Conservation (phyloP, 441 rosid species). For the Dalechampia spathulata region DNA sequence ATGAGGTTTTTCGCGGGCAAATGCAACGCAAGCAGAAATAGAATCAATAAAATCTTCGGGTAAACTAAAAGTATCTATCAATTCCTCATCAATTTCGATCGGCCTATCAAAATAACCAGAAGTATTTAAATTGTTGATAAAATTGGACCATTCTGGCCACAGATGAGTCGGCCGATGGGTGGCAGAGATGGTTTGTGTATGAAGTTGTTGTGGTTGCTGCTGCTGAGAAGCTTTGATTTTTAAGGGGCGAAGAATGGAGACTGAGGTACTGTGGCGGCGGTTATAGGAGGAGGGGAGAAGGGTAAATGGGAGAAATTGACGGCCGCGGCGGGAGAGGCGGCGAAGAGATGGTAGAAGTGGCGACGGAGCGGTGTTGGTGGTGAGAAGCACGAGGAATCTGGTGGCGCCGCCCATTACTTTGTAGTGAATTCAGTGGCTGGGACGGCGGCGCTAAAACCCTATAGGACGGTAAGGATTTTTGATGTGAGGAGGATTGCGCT, state of each 20-base stretch:
- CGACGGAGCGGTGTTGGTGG: slow-evolving; percentile 30
- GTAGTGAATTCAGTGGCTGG: neutral
- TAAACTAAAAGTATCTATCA: neutral
- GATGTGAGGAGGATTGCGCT: neutral
- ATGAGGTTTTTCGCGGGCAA: slow-evolving; percentile 53
- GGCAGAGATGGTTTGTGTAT: slow-evolving; percentile 20
- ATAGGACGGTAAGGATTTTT: neutral
- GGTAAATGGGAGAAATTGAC: slow-evolving; percentile 3
- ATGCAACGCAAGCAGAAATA: slow-evolving; percentile 53
- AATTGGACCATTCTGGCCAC: slow-evolving; percentile 51
- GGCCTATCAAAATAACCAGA: slow-evolving; percentile 41
- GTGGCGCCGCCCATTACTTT: slow-evolving; percentile 49
- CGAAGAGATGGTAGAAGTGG: slow-evolving; percentile 22
- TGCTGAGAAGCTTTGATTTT: slow-evolving; percentile 19
- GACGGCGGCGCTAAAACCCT: slow-evolving; percentile 15
- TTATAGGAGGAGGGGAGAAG: slow-evolving; percentile 6
- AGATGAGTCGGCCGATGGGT: slow-evolving; percentile 19
- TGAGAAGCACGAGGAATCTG: slow-evolving; percentile 51
- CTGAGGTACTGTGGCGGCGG: slow-evolving; percentile 4
- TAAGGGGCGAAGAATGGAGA: slow-evolving; percentile 10
- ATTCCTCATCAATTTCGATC: neutral
- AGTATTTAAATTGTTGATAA: slow-evolving; percentile 34
- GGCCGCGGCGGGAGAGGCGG: slow-evolving; percentile 14
- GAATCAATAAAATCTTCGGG: slow-evolving; percentile 34
- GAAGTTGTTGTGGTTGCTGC: slow-evolving; percentile 24